Base-by-base conservation (phyloP, 345 rosid genomes). In the Citrus sp. region DNA sequence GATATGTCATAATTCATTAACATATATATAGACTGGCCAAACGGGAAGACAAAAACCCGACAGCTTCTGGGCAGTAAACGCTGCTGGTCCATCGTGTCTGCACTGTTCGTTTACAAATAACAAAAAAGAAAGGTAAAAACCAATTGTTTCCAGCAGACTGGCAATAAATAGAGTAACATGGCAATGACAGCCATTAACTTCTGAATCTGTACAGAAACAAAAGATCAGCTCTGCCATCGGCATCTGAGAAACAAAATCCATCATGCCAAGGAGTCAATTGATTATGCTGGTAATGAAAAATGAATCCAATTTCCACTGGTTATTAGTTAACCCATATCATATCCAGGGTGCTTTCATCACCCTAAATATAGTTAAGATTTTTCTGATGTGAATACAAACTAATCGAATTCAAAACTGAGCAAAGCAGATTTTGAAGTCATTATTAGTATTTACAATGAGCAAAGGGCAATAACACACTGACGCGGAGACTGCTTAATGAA, bases 391-490 rank as follows among this genome's bases (percentile, higher is more conserved):
- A 63, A 69, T 22, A 21, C 16, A 70, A 30, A 72, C 25, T 9
- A 28, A 55, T 27, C 24, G 12, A 55, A 72, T 8, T 61, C 72
- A 22, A 40, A 66, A 9, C 51, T 35, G 6, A 16, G 72, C 6
- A 7, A 35, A 21, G 56, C 66, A 40, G 62, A 61, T 7, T 32
- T 32, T 30, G 30, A 58, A 59, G 67, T 75, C 46, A 34, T 34
- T 73, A 46, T 56, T 75, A 42, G 24, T 75, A 77, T 77, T 35
- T 56, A 77, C 73, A 67, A 2, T 4, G 67, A 55, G 54, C 34
- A 76, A 67, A 34, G 42, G 35, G 9, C 46, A 27, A 68, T 21
- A 32, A 21, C 51, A 37, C 73, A 24, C 35, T 5, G 22, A 7
- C 25, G 40, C 51, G 32, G 74, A 63, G 59, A 51, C 62, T 71